These are phyloP conservation scores for Candida morakotiae DNA, from an alignment of 805 yeast genomes.

Conservation along the genomic window DNA sequence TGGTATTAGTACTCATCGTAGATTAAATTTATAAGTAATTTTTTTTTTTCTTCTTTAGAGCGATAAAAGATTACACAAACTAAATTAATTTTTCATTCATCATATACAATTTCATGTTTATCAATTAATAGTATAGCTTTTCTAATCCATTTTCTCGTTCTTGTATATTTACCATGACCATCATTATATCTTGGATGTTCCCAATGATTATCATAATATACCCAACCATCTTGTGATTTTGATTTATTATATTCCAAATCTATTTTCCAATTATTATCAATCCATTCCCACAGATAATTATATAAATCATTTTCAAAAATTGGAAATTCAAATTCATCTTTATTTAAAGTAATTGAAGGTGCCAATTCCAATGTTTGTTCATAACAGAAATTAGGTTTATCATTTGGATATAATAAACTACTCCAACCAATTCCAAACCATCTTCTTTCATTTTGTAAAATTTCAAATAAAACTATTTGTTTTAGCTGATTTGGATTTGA, in stretches of 20 bases:
- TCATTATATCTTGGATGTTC: conserved; percentile 34
- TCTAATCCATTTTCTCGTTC: conserved; percentile 50
- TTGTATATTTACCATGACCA: conserved; percentile 47
- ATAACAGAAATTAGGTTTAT: conserved; percentile 46
- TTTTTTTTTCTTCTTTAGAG: conserved; percentile 1
- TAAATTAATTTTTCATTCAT: conserved; percentile 7
- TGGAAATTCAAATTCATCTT: conserved; percentile 44
- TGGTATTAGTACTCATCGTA: conserved; percentile 34
- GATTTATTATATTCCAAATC: conserved; percentile 38
- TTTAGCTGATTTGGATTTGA: conserved; percentile 40
- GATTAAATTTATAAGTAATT: not conserved
- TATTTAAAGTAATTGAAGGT: conserved; percentile 22
- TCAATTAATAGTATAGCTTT: conserved; percentile 35
- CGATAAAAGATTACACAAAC: not conserved
- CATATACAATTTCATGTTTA: conserved; percentile 15
- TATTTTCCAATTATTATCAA: conserved; percentile 48
- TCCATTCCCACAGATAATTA: conserved; percentile 52
- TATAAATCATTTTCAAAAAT: conserved; percentile 31
- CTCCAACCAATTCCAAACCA: conserved; percentile 65
- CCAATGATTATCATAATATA: conserved; percentile 53
- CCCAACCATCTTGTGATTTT: conserved; percentile 48
- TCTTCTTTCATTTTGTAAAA: conserved; percentile 55
- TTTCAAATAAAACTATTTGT: conserved; percentile 46
- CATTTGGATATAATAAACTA: conserved; percentile 46
- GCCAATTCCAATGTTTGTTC: conserved; percentile 28